phyloP scores from a whole-genome alignment of 2,329 filamentous ascomycete genomes.

The Penicillium sp. region DNA sequence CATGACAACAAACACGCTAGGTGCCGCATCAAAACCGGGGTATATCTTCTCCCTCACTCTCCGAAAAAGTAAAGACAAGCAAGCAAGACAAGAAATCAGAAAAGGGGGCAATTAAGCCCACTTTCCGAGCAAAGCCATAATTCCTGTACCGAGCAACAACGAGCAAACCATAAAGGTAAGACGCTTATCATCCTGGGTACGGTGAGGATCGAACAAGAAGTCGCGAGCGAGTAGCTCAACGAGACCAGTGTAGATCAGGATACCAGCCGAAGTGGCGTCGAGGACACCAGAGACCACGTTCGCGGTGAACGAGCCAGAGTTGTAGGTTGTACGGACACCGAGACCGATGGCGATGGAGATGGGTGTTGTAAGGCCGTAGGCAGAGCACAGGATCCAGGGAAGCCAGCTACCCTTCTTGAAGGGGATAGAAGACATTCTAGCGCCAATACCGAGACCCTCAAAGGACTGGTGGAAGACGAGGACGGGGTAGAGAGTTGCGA shows the following conservation, averaged over 20 bases:
- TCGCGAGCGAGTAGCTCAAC: slow-evolving; percentile 53
- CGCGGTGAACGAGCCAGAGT: slow-evolving; percentile 43
- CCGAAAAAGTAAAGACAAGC: neutral
- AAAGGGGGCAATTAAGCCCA: slow-evolving; percentile 41
- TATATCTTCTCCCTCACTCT: neutral
- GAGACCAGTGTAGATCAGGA: slow-evolving; percentile 52
- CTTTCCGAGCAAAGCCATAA: slow-evolving; percentile 54
- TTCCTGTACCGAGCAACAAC: slow-evolving; percentile 40
- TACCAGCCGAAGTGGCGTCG: slow-evolving; percentile 51
- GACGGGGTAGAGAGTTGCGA: slow-evolving; percentile 59
- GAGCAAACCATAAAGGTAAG: slow-evolving; percentile 47
- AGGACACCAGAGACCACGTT: slow-evolving; percentile 49
- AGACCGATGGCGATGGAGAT: slow-evolving; percentile 51
- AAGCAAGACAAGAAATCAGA: neutral
- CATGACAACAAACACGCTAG: neutral
- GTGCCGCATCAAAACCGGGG: neutral
- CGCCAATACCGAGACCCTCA: slow-evolving; percentile 63
- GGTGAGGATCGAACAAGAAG: slow-evolving; percentile 51
- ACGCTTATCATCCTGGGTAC: slow-evolving; percentile 41
- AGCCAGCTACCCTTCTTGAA: slow-evolving; percentile 49
- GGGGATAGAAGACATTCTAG: slow-evolving; percentile 59
- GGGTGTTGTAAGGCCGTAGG: slow-evolving; percentile 55
- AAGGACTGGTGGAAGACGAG: slow-evolving; percentile 66
- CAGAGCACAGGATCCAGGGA: slow-evolving; percentile 51
- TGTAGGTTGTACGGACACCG: slow-evolving; percentile 47